Evolutionary conservation across 2,329 filamentous ascomycete genomes (phyloP).

Genomic region (Phaeosphaeriaceae sp.): DNA sequence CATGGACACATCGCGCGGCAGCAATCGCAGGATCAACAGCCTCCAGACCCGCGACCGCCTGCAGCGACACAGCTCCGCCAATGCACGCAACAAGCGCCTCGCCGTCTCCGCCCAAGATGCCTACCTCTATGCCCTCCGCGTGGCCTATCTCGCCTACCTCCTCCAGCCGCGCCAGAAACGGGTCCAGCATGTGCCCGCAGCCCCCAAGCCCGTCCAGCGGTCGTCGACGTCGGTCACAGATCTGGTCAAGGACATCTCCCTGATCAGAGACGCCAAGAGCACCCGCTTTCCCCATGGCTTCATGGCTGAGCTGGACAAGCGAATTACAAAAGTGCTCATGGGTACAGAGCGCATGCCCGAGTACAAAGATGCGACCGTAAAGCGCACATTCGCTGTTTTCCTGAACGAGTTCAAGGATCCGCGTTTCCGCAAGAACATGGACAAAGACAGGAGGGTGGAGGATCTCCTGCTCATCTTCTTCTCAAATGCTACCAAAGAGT

Average conservation of each 20-base stretch:
- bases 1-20: slow-evolving; percentile 42
- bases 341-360: slow-evolving; percentile 85
- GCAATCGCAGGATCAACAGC: slow-evolving; percentile 52
- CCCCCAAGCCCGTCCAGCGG: slow-evolving; percentile 68
- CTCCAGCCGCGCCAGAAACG: slow-evolving; percentile 89
- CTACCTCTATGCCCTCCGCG: slow-evolving; percentile 87
- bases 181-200: slow-evolving; percentile 78
- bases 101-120: slow-evolving; percentile 72
- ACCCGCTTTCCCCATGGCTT: slow-evolving; percentile 75
- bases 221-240: slow-evolving; percentile 77
- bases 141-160: slow-evolving; percentile 90
- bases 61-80: slow-evolving; percentile 48
- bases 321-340: slow-evolving; percentile 79
- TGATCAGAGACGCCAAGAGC: slow-evolving; percentile 72
- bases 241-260: slow-evolving; percentile 84
- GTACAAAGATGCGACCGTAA: slow-evolving; percentile 88
- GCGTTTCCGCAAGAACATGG: slow-evolving; percentile 86
- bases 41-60: slow-evolving; percentile 50
- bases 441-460: slow-evolving; percentile 92
- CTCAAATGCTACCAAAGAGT: slow-evolving; percentile 88
- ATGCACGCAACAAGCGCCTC: slow-evolving; percentile 42
- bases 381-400: slow-evolving; percentile 92
- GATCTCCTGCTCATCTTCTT: slow-evolving; percentile 96
- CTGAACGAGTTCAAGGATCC: slow-evolving; percentile 91
- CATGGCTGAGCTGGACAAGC: slow-evolving; percentile 74